Percentiles rank a stretch among this genome's conserved stretches.
Evolutionary conservation across 345 rosid species (phyloP).

Genomic region (Microthlaspi erraticum): DNA sequence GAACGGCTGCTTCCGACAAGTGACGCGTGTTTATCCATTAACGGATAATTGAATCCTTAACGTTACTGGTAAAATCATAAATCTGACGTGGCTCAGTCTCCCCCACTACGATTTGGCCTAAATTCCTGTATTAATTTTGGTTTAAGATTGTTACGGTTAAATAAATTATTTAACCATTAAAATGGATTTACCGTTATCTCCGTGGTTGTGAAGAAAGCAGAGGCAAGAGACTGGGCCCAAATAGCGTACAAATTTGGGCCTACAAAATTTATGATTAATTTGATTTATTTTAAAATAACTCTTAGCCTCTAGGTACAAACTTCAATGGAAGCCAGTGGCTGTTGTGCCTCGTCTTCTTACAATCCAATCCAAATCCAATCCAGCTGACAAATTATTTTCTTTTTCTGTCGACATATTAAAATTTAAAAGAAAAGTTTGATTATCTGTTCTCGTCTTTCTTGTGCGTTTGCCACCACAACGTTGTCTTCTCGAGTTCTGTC

Average conservation of each 20-base stretch:
- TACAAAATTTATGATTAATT: background rate
- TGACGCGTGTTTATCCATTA: slow-evolving; percentile 40
- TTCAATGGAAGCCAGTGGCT: slow-evolving; percentile 46
- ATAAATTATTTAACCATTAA: background rate
- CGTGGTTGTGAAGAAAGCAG: slow-evolving; percentile 4
- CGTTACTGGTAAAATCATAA: background rate
- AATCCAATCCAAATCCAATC: slow-evolving; percentile 21
- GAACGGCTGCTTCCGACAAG: slow-evolving; percentile 34
- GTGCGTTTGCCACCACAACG: slow-evolving; percentile 45
- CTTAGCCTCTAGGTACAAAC: slow-evolving; percentile 18
- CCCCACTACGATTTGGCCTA: background rate
- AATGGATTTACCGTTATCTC: background rate
- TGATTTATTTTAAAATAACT: too few species aligned
- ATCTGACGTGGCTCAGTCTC: slow-evolving; percentile 37
- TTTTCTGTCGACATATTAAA: background rate
- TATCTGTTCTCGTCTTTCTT: slow-evolving; percentile 34
- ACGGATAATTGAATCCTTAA: slow-evolving; percentile 28
- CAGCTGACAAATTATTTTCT: background rate
- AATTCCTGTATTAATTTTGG: background rate
- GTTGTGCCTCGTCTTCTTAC: slow-evolving; percentile 30
- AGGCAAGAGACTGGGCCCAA: slow-evolving; percentile 11
- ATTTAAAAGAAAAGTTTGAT: background rate
- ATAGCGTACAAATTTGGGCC: slow-evolving; percentile 23
- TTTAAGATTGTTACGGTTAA: background rate
- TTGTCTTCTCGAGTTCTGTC: slow-evolving; percentile 37